phyloP scores from a whole-genome alignment of 495 filamentous ascomycete genomes.

The Friedmanniomyces endolithicus region DNA sequence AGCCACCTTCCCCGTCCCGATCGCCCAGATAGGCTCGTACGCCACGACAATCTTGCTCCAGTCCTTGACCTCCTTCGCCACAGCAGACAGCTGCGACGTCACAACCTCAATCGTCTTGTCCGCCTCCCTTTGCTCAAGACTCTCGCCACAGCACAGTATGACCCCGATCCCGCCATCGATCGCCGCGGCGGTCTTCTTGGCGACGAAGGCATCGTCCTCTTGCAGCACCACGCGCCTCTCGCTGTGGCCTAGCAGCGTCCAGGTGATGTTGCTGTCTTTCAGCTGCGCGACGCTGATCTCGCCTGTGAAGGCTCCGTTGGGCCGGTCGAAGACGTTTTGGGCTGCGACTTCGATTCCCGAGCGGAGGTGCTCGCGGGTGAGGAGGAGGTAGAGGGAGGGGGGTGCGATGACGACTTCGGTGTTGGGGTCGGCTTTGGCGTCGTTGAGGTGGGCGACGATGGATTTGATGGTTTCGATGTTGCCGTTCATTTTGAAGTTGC shows the following conservation, averaged over 20 bases:
- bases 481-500: slow-evolving; percentile 99
- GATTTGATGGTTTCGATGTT: slow-evolving; percentile 69
- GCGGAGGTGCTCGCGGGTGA: slow-evolving; percentile 61
- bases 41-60: slow-evolving; percentile 93
- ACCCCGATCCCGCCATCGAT: slow-evolving; percentile 76
- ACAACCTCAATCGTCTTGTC: slow-evolving; percentile 84
- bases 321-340: slow-evolving; percentile 94
- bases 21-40: slow-evolving; percentile 99
- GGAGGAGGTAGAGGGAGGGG: slow-evolving; percentile 77
- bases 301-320: slow-evolving; percentile 92
- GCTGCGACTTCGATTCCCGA: slow-evolving; percentile 65
- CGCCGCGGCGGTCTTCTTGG: slow-evolving; percentile 83
- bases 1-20: slow-evolving; percentile 95
- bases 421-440: slow-evolving; percentile 56
- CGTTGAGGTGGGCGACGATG: slow-evolving; percentile 79
- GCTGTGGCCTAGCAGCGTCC: slow-evolving; percentile 84
- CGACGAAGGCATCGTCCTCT: slow-evolving; percentile 76
- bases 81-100: slow-evolving; percentile 40
- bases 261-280: slow-evolving; percentile 71
- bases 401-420: slow-evolving; percentile 89
- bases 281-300: slow-evolving; percentile 89
- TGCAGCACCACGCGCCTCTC: slow-evolving; percentile 79
- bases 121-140: slow-evolving; percentile 78
- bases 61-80: slow-evolving; percentile 55
- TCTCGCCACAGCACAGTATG: slow-evolving; percentile 94